Base-by-base conservation (phyloP, 441 rosid species). In the Populus hybrid region DNA sequence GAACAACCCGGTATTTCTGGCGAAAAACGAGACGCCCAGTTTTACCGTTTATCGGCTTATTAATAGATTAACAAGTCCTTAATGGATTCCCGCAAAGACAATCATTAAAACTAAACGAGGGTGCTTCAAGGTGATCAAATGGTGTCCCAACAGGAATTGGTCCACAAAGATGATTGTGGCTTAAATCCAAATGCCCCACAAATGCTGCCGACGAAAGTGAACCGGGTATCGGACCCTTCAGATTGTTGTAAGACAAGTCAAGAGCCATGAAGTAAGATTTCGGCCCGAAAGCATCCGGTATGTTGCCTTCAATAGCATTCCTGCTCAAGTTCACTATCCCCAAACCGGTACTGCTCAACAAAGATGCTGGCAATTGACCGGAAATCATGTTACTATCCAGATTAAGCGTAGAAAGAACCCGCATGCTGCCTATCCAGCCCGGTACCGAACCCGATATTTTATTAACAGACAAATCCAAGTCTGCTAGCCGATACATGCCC, bases 81-180 rank as follows among this genome's bases (percentile, higher is more conserved):
- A 80, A 67, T n/a, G 76, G 82, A 64, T 76, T 80, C 18, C 82
- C 82, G 40, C 82, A 80, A n/a, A 80, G 82, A n/a, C 82, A 80
- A 30, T 93, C 90, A 32, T 94, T 94, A 79, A 78, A 79, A 21
- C 64, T 80, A 76, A 91, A 91, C 32, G 98, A 94, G 30, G 98
- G 72, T 36, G 85, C 91, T 75, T 89, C 97, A 1, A 90, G 86
- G 67, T 83, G 92, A 74, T 89, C 92, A 74, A 94, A 94, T 24
- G 95, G 97, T 73, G 86, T 74, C 4, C 98, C 98, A 1, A 67
- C 53, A 14, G 98, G 98, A 66, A 94, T 94, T 11, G 87, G 40
- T 69, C 98, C 98, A 72, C 98, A 93, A 4, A 94, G 93, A 85
- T 82, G 92, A 83, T 94, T 94, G 70, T 94, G 88, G 82, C 98